phyloP scores from a whole-genome alignment of 768 basidiomycete genomes.

The Xerocomellus chrysenteron region DNA sequence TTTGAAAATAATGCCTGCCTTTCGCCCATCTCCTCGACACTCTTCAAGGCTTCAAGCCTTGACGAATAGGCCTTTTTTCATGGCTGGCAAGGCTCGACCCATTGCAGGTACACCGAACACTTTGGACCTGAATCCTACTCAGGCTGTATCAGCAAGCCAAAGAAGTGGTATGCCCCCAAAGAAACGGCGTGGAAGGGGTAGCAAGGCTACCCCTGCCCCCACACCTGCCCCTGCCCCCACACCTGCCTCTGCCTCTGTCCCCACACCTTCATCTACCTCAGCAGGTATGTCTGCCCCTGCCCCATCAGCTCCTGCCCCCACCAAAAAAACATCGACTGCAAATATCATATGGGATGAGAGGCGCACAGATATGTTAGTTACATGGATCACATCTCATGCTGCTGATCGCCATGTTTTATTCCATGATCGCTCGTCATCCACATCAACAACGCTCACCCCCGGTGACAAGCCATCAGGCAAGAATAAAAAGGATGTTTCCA shows the following conservation, averaged over 20 bases:
- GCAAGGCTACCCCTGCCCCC: too few relatives aligned
- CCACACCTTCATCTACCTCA: not conserved
- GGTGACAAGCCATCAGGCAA: not conserved
- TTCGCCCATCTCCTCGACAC: not conserved
- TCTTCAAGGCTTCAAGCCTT: not conserved
- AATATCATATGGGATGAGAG: not conserved
- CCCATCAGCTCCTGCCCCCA: not conserved
- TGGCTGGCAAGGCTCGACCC: not conserved
- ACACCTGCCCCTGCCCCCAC: too few relatives aligned
- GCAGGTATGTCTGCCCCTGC: not conserved
- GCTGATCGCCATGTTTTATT: not conserved
- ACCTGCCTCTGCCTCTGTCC: too few relatives aligned
- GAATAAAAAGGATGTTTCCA: not conserved
- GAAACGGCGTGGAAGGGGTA: too few relatives aligned
- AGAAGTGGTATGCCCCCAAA: too few relatives aligned
- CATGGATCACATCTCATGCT: not conserved
- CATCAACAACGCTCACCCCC: not conserved
- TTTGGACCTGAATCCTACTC: too few relatives aligned
- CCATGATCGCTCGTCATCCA: not conserved
- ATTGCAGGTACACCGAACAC: too few relatives aligned
- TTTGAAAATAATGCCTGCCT: not conserved
- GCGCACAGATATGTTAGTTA: not conserved
- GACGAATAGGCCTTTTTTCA: too few relatives aligned
- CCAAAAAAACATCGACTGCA: not conserved
- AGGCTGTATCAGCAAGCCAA: too few relatives aligned